Evolutionary conservation across 2,329 filamentous ascomycete genomes (phyloP).

Genomic region (Diaporthe vaccinii): DNA sequence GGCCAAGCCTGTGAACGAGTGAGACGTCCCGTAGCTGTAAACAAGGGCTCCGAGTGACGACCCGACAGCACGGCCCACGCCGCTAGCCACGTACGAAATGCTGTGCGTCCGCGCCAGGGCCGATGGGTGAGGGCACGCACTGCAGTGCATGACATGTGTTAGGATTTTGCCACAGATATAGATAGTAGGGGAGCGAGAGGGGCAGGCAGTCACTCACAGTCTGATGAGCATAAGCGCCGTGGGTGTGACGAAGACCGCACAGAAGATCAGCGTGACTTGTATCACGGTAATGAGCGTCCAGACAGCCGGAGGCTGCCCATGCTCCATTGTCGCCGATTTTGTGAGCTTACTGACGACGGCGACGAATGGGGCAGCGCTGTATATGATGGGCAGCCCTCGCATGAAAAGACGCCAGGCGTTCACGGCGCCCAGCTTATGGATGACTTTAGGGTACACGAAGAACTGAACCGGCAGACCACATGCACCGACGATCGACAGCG

Average conservation of each 20-base stretch:
- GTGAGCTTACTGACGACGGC: constrained; percentile 21
- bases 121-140: constrained; percentile 10
- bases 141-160: neutral
- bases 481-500: constrained; percentile 13
- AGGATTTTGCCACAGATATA: neutral
- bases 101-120: constrained; percentile 26
- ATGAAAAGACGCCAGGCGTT: constrained; percentile 17
- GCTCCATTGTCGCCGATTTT: neutral
- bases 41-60: constrained; percentile 12
- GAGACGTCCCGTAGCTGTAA: constrained; percentile 20
- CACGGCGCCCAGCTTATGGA: constrained; percentile 16
- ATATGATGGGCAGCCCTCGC: constrained; percentile 6
- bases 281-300: neutral
- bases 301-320: constrained; percentile 15
- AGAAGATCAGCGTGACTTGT: constrained; percentile 25
- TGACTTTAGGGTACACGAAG: constrained; percentile 25
- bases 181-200: neutral
- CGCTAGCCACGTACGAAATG: constrained; percentile 15
- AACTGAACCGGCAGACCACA: constrained; percentile 10
- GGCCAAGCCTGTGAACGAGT: constrained; percentile 20
- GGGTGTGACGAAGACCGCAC: constrained; percentile 20
- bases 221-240: constrained; percentile 17
- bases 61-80: constrained; percentile 5
- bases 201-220: neutral
- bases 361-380: constrained; percentile 8